phyloP scores from a whole-genome alignment of 73 alveolate genomes.

The Breviolum minutum region DNA sequence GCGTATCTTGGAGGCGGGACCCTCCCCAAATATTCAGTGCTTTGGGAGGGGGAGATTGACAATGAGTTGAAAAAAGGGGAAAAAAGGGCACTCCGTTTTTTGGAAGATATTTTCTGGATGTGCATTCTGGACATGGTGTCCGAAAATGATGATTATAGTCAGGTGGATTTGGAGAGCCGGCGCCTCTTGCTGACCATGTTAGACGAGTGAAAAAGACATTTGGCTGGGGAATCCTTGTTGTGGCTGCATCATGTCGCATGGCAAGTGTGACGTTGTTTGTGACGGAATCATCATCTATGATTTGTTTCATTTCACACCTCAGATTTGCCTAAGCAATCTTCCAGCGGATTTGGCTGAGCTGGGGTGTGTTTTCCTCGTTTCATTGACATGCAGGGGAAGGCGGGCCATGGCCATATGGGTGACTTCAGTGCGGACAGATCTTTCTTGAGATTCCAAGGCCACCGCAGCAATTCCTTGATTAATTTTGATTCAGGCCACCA shows the following conservation, averaged over 20 bases:
- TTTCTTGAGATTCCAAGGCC: background rate
- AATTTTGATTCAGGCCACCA: background rate
- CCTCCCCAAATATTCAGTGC: background rate
- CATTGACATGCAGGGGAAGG: conserved; percentile 36
- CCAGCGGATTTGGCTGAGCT: background rate
- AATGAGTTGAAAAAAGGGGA: background rate
- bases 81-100: background rate
- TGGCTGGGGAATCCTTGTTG: too few relatives aligned
- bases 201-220: background rate
- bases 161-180: conserved; percentile 57
- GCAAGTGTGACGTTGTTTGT: background rate
- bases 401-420: background rate
- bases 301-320: background rate
- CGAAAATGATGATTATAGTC: background rate
- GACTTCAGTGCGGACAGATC: background rate
- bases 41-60: background rate
- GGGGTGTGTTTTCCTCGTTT: background rate
- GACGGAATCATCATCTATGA: background rate
- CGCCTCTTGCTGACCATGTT: conserved; percentile 64
- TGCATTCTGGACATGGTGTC: too few relatives aligned
- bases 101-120: too few relatives aligned
- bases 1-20: conserved; percentile 42
- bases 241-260: too few relatives aligned
- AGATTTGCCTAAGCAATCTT: background rate
- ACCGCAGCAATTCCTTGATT: background rate